Base-by-base conservation (phyloP, 257 asterid species). In the Solanum pimpinellifolium region DNA sequence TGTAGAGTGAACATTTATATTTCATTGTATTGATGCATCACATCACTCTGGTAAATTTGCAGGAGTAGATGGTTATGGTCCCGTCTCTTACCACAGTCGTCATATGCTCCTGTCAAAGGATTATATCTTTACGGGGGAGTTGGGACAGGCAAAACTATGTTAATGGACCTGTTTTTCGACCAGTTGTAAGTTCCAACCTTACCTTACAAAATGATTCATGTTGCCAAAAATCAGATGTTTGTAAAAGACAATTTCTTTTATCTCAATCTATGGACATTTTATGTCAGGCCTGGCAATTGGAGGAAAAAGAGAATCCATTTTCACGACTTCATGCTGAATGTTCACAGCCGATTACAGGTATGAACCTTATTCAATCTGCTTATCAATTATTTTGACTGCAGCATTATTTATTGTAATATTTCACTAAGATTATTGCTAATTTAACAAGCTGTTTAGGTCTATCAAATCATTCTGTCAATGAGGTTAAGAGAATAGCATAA, bases 21-120 rank as follows among this genome's bases (percentile, higher is more conserved):
- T 77, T 9, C 11, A 6, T 49, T 49, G 29, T 81, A 80, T 81
- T 49, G 85, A 49, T 18, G 12, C 70, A 81, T 81, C 21, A 46
- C 84, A 49, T 81, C 70, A 81, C 85, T 49, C 13, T 49, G 69
- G 46, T 49, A 49, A 81, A 49, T 86, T 56, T 88, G 69, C 93
- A 96, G 98, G 92, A 94, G 98, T 93, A 90, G 98, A 90, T 96
- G 99, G 99, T 85, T 95, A 74, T 96, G 98, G 99, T 93, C 98
- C 39, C 98, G 96, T 87, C 95, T 96, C 90, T 86, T 93, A 78
- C 98, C 98, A 68, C 91, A 87, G 77, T 49, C 90, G 3, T 88
- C 92, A 42, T 80, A 87, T 89, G 92, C 99, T 16, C 98, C 99
- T 1, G 97, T 96, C 49, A 95, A 91, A 91, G 99, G 99, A 86